Base-by-base conservation (phyloP, 1,139 yeast genomes). In the Arxiozyma bovina region DNA sequence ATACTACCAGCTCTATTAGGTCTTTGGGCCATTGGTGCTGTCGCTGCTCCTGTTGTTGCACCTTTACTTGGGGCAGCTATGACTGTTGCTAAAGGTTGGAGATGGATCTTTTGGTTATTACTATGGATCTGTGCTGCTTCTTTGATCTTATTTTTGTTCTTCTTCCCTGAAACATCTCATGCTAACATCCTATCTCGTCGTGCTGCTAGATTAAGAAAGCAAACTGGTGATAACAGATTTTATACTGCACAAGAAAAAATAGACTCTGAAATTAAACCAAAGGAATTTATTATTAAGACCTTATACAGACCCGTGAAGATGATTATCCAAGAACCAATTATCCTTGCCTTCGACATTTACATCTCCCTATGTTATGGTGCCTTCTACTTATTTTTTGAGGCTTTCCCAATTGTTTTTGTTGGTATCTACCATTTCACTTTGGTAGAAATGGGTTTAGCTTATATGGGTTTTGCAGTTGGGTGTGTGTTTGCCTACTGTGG, bases 31-130 rank as follows among this genome's bases (percentile, higher is more conserved):
- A 76, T 62, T 55, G 81, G 70, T 68, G 81, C 77, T 62, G 81
- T 74, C 60, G 74, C 70, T 56, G 90, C 89, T 47, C 88, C 88
- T 0, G 78, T 78, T 25, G 61, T 82, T 38, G 91, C 88, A 1
- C 90, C 91, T 3, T 66, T 83, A 20, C 69, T 85, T 50, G 83
- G 85, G 54, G 80, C 64, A 65, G 73, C 71, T 71, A 74, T 63
- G 74, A 77, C 58, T 69, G 67, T 72, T 69, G 68, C 74, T 66
- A 58, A 73, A 74, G 67, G 57, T 40, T 78, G 81, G 81, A 70
- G 80, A 63, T 71, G 76, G 72, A 69, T 75, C 5, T 75, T 75
- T 57, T 77, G 81, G 81, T 70, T 76, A 50, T 58, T 73, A 60
- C 57, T 70, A 44, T 71, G 78, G 51, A 55, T 74, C 21, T 64